Conservation (phyloP, 192 early-diverging fungal genomes). For the Powellomyces hirtus region DNA sequence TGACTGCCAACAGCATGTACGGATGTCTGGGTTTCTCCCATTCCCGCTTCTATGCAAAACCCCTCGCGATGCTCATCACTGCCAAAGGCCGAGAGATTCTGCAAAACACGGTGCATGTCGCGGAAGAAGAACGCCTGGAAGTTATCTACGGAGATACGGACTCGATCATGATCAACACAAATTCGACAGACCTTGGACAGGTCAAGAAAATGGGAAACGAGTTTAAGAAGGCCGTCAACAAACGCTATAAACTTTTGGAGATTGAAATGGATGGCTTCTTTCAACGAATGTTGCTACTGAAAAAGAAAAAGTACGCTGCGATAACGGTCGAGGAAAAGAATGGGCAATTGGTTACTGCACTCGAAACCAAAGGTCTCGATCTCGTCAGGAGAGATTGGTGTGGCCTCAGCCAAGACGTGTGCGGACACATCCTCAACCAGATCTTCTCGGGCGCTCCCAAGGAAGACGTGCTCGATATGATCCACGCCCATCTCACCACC, state of each 20-base stretch:
- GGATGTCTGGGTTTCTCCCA: conserved; percentile 91
- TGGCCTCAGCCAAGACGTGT: conserved; percentile 84
- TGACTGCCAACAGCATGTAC: conserved; percentile 99
- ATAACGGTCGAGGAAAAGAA: conserved; percentile 55
- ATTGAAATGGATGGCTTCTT: conserved; percentile 96
- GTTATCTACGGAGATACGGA: conserved; percentile 99
- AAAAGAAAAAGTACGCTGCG: conserved; percentile 99
- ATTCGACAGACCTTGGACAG: conserved; percentile 63
- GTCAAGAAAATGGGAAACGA: conserved; percentile 79
- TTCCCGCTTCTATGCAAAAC: conserved; percentile 96
- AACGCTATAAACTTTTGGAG: conserved; percentile 90
- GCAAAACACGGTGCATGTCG: conserved; percentile 88
- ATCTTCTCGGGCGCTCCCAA: conserved; percentile 65
- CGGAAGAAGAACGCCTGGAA: conserved; percentile 73
- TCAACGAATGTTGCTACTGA: conserved; percentile 83
- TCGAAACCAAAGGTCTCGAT: conserved; percentile 95
- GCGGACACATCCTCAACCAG: conserved; percentile 49
- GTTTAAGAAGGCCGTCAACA: conserved; percentile 84
- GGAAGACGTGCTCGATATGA: conserved; percentile 71
- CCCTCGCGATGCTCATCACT: conserved; percentile 96
- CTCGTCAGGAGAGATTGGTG: conserved; percentile 98
- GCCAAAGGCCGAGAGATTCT: conserved; percentile 93
- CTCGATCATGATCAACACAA: conserved; percentile 97
- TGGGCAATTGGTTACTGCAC: conserved; percentile 18
- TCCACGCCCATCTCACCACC: conserved; percentile 70